Percentiles rank a stretch among this genome's conserved stretches.
These are phyloP conservation scores for Stephania yunnanensis DNA, from an alignment of 164 flowering plant genomes.

Conservation along the genomic window DNA sequence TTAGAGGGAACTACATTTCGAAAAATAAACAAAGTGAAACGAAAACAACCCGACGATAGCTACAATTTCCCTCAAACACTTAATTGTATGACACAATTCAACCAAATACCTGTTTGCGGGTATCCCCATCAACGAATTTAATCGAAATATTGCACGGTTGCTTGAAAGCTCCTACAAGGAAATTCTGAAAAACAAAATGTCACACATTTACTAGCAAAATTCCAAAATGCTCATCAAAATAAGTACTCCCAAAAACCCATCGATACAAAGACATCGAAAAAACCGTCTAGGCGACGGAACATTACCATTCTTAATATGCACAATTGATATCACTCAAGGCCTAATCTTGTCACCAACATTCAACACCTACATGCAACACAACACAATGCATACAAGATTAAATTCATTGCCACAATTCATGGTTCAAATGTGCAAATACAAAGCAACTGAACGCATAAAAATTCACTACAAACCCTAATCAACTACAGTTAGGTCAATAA, in stretches of 20 bases:
- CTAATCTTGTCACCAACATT: constrained; percentile 1
- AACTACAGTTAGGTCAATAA: no score
- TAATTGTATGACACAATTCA: neutral
- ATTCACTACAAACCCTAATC: no score
- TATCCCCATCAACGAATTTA: constrained; percentile 54
- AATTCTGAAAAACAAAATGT: constrained; percentile 38
- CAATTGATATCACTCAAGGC: neutral
- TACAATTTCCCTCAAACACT: neutral
- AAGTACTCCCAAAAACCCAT: neutral
- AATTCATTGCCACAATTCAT: neutral
- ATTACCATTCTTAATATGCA: constrained; percentile 7
- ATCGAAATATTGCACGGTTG: constrained; percentile 55
- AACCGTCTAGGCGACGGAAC: neutral
- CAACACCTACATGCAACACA: constrained; percentile 6
- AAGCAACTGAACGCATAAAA: no score
- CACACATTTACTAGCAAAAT: neutral
- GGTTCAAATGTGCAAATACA: neutral
- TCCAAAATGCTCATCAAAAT: neutral
- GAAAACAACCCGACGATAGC: neutral
- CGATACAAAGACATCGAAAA: neutral
- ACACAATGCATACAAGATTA: neutral
- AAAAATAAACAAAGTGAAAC: neutral
- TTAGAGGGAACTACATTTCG: neutral
- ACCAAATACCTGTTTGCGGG: constrained; percentile 59
- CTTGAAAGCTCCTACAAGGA: constrained; percentile 68